These are phyloP conservation scores for Pleurotus tuoliensis DNA, from an alignment of 768 basidiomycete genomes.

Conservation along the genomic window DNA sequence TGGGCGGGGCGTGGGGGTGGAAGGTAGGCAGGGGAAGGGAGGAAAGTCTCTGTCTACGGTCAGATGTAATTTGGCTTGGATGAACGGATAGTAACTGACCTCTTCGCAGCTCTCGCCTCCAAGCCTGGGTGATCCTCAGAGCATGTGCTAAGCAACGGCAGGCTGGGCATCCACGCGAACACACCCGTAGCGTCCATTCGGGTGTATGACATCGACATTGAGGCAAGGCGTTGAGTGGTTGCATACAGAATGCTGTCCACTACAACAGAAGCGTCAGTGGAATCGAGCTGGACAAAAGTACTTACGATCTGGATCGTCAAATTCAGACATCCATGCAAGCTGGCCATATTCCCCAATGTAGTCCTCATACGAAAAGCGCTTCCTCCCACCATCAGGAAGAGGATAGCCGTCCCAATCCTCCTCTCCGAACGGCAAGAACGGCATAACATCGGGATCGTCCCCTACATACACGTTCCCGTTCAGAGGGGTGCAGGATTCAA, in stretches of 20 bases:
- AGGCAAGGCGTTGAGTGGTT: too few relatives aligned
- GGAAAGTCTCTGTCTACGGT: slow-evolving; percentile 24
- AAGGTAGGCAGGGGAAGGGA: not conserved
- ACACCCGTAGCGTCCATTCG: slow-evolving; percentile 45
- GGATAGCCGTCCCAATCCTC: slow-evolving; percentile 27
- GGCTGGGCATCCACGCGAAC: slow-evolving; percentile 18
- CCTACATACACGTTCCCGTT: slow-evolving; percentile 44
- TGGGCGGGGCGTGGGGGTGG: not conserved
- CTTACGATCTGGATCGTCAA: slow-evolving; percentile 34
- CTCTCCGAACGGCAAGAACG: slow-evolving; percentile 62
- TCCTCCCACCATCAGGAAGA: too few relatives aligned
- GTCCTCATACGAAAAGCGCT: not conserved
- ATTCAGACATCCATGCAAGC: slow-evolving; percentile 46
- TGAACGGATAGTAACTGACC: too few relatives aligned
- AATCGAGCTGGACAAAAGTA: not conserved
- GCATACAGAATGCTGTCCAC: too few relatives aligned
- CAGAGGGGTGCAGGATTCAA: slow-evolving; percentile 56
- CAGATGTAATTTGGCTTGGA: too few relatives aligned
- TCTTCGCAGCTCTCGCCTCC: too few relatives aligned
- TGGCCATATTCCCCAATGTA: slow-evolving; percentile 40
- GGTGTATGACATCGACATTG: slow-evolving; percentile 26
- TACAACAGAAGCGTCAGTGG: slow-evolving; percentile 10
- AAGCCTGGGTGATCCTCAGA: too few relatives aligned
- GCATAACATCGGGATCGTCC: slow-evolving; percentile 55
- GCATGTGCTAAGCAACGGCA: too few relatives aligned